Conservation (phyloP, 139 green algal species). For the Eudorina sp. region DNA sequence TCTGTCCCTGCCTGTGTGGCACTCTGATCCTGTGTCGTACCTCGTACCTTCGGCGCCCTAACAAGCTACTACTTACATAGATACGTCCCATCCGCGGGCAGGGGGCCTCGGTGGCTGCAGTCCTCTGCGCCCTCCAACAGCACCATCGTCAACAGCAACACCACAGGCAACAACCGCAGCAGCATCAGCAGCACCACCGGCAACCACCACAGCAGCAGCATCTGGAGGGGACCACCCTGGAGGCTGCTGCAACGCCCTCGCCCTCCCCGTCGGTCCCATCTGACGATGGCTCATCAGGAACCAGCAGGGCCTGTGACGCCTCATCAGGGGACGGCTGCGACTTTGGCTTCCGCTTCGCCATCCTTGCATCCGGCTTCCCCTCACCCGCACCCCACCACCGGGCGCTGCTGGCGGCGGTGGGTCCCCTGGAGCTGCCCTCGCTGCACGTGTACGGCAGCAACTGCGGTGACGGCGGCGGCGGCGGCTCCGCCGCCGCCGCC, state of each 20-base stretch:
- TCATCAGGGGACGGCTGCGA: not conserved
- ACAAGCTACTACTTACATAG: no score
- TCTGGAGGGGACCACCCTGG: no score
- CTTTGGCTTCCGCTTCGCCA: conserved; percentile 51
- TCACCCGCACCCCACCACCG: not conserved
- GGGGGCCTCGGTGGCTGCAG: conserved; percentile 62
- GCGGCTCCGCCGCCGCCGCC: no score
- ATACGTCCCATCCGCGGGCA: not conserved
- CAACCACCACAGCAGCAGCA: not conserved
- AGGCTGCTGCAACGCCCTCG: no score
- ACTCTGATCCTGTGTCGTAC: not conserved
- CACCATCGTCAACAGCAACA: conserved; percentile 68
- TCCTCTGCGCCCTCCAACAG: conserved; percentile 60
- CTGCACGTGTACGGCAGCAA: conserved; percentile 60
- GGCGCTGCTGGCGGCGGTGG: conserved; percentile 21
- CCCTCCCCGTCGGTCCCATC: not conserved
- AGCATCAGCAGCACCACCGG: not conserved
- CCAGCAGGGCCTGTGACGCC: not conserved
- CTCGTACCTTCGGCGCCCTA: no score
- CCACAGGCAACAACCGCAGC: not conserved
- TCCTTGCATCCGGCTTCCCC: conserved; percentile 57
- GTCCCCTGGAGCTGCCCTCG: conserved; percentile 51
- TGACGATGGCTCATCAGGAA: not conserved
- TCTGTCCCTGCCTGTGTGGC: not conserved
- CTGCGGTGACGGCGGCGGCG: not conserved